Base-by-base conservation (phyloP, 2,329 filamentous ascomycete species). In the Fusarium musae region DNA sequence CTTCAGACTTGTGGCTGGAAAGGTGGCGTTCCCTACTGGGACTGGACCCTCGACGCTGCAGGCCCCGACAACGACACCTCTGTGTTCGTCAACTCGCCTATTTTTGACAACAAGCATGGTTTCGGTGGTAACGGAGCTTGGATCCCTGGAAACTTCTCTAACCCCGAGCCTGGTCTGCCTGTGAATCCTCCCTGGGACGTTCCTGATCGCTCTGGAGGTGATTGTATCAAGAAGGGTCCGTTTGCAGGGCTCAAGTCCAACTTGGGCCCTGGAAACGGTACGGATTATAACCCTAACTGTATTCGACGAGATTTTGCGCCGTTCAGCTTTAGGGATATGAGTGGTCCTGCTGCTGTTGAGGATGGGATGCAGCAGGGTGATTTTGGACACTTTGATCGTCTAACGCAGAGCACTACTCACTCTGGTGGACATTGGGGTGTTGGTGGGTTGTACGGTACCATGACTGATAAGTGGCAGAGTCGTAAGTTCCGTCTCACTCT, bases 101-200 rank as follows among this genome's bases (percentile, higher is more conserved):
- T 83, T 34, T 82, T 83, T 40, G 78, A 81, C 32, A 59, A 78
- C 4, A 63, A 71, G 6, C 76, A 78, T 13, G 72, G 72, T 1
- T 74, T 74, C 17, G 63, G 72, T 1, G 72, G 72, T 0, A 74
- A 74, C 4, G 70, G 72, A n/a, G 70, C 19, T 11, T 74, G 57
- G 34, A 37, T 74, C 2, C 72, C 70, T 9, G 72, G 70, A 19
- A 72, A 72, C 26, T 70, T 75, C 17, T 71, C 63, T 0, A 42
- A 73, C 2, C 65, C 63, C 1, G 63, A 70, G n/a, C 61, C 61
- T 9, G 63, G 72, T 6, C 44, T 76, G 16, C 39, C 66, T 7
- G 60, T 69, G 4, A 74, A 75, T 28, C 53, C 72, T 4, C 72
- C 71, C 11, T 73, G 64, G 63, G 66, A 71, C 4, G 65, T 76